phyloP scores from a whole-genome alignment of 768 basidiomycete species.

The Boletus sp. region DNA sequence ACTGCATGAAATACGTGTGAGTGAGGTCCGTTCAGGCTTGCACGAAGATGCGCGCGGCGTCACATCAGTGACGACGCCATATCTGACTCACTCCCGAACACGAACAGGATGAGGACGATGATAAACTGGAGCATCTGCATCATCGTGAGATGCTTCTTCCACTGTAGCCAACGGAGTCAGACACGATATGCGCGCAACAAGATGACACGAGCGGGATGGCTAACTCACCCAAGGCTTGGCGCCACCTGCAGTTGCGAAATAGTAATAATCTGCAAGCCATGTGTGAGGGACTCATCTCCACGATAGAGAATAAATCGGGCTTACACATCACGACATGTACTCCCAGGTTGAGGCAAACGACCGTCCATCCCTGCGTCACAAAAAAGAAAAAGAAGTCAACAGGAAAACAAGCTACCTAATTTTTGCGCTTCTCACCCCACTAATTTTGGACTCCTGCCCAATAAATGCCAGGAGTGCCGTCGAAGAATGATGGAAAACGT shows the following conservation, averaged over 20 bases:
- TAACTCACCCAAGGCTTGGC: conserved; percentile 22
- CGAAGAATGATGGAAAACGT: conserved; percentile 97
- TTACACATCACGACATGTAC: conserved; percentile 97
- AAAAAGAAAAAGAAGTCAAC: background rate
- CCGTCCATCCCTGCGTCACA: conserved; percentile 74
- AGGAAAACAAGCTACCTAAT: background rate
- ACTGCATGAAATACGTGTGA: conserved; percentile 5
- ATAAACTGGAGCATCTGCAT: conserved; percentile 29
- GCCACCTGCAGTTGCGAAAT: conserved; percentile 87
- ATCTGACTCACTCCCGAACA: conserved; percentile 23
- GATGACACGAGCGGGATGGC: background rate
- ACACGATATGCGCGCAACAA: background rate
- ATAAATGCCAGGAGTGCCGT: conserved; percentile 91
- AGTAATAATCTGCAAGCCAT: conserved; percentile 82
- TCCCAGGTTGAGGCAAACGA: conserved; percentile 78
- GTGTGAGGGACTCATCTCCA: background rate
- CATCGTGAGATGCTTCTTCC: conserved; percentile 27
- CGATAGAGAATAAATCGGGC: conserved; percentile 27
- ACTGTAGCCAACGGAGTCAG: conserved; percentile 8
- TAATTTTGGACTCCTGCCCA: conserved; percentile 85
- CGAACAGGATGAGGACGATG: conserved; percentile 18
- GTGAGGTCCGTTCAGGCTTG: background rate
- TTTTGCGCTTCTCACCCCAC: conserved; percentile 51
- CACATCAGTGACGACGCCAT: background rate
- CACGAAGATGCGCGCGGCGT: background rate